Conservation (phyloP, 2,329 filamentous ascomycete species). For the Esteya vermicola region DNA sequence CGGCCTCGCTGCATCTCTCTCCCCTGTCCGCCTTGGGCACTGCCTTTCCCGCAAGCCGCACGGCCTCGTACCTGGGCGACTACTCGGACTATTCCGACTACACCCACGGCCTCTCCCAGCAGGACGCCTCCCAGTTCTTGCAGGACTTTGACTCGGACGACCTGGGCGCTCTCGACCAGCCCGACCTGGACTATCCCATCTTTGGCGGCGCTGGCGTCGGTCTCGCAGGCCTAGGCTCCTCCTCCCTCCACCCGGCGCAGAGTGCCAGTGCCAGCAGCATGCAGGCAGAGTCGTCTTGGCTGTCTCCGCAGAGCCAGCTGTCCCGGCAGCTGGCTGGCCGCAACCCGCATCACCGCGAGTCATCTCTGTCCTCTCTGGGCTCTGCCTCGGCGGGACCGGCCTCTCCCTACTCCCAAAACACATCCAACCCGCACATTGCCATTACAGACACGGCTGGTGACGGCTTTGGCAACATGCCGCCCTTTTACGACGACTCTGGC, state of each 20-base stretch:
- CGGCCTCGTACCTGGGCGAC: no score
- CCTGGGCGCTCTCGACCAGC: conserved; percentile 9
- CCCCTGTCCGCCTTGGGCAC: conserved; percentile 1
- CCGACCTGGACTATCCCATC: no score
- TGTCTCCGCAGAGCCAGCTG: conserved; percentile 17
- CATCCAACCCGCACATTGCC: conserved; percentile 43
- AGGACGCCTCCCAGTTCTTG: no score
- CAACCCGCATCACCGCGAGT: conserved; percentile 41
- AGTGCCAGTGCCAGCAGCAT: conserved; percentile 11
- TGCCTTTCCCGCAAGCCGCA: conserved; percentile 1
- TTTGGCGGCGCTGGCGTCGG: no score
- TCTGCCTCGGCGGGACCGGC: conserved; percentile 46
- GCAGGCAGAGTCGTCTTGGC: conserved; percentile 28
- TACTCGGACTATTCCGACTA: no score
- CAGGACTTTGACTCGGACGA: conserved; percentile 10
- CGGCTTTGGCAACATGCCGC: conserved; percentile 26
- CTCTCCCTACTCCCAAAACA: conserved; percentile 41
- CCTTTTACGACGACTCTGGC: conserved; percentile 24
- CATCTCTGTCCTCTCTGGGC: conserved; percentile 45
- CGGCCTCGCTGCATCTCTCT: conserved; percentile 14
- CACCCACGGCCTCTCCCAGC: no score
- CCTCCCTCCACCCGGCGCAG: no score
- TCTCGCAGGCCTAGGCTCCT: no score
- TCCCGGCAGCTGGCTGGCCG: conserved; percentile 21
- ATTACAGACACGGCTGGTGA: conserved; percentile 34